Conservation (phyloP, 2,329 filamentous ascomycete genomes). For the Aspergillus sp. region DNA sequence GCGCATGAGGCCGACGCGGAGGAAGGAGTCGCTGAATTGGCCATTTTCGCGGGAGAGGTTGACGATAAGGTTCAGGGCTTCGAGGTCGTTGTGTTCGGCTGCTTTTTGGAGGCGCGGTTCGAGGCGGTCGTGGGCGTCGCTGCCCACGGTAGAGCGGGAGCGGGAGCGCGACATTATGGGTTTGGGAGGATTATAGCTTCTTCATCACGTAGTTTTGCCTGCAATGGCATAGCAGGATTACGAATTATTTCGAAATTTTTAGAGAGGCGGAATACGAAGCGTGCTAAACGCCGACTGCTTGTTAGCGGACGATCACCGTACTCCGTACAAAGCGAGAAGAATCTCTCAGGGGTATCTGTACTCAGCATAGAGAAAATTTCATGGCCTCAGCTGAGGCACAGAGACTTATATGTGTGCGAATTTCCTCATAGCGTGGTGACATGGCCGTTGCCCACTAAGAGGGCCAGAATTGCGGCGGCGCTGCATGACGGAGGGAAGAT, state of each 20-base stretch:
- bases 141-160: constrained; percentile 29
- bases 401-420: neutral
- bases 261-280: no score
- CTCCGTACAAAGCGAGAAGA: no score
- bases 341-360: no score
- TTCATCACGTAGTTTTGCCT: neutral
- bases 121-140: constrained; percentile 32
- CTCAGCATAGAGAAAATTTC: no score
- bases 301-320: no score
- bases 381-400: neutral
- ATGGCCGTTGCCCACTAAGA: neutral
- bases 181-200: neutral
- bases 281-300: no score
- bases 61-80: constrained; percentile 26
- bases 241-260: no score
- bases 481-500: neutral
- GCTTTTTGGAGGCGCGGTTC: constrained; percentile 38
- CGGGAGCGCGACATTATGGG: constrained; percentile 21
- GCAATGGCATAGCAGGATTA: no score
- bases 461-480: neutral
- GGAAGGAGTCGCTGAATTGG: constrained; percentile 32
- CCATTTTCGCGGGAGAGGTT: constrained; percentile 27
- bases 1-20: constrained; percentile 35
- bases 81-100: constrained; percentile 31
- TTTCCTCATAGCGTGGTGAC: neutral